Evolutionary conservation across 2,329 filamentous ascomycete species (phyloP), one percentile per base, ranked within the genome.

Genomic region (Clonostachys solani): DNA sequence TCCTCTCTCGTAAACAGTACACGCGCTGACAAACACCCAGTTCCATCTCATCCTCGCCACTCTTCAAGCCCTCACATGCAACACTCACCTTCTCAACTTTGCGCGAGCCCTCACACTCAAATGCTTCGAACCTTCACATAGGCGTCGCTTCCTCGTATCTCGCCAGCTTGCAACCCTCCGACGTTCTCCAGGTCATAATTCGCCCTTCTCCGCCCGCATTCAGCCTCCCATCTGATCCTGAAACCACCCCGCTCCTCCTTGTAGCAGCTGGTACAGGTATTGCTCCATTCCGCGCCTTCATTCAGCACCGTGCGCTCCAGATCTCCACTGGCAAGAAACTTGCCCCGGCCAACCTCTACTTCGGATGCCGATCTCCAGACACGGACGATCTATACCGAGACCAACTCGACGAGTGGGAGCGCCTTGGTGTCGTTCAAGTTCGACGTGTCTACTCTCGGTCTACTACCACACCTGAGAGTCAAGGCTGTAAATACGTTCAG

Each of bases 21-120:
- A 13, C 23, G 2, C 6, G 18, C 18, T 29, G 23, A 42, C 12
- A 3, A n/a, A 8, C n/a, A 17, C 10, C 7, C 40, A 66, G 62
- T 52, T 85, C 80, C 12, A 86, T 88, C 57, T 87, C 84, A 1
- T 87, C 83, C 0, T 86, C 84, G 0, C 83, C 84, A 0, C 68
- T 86, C 0, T 69, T 66, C 58, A 72, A 81, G 52, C 68, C 75
- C 0, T 66, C 62, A 17, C 68, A 71, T 49, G 78, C 75, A 38
- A 81, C 81, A 0, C 71, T 89, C 18, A 88, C 83, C 3, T 87
- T 84, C 65, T 74, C 75, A 3, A 73, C 89, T 2, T 70, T 87
- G 46, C 73, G 81, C 44, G 67, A 70, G 5, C 73, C 76, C 0
- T 71, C 79, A 0, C 63, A 71, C 23, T 64, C 70, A 3, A 29